A percentile compares a stretch with the other conserved stretches of the same genome.
phyloP scores from a whole-genome alignment of 2,329 filamentous ascomycete genomes.

The Aspergillus uvarum region DNA sequence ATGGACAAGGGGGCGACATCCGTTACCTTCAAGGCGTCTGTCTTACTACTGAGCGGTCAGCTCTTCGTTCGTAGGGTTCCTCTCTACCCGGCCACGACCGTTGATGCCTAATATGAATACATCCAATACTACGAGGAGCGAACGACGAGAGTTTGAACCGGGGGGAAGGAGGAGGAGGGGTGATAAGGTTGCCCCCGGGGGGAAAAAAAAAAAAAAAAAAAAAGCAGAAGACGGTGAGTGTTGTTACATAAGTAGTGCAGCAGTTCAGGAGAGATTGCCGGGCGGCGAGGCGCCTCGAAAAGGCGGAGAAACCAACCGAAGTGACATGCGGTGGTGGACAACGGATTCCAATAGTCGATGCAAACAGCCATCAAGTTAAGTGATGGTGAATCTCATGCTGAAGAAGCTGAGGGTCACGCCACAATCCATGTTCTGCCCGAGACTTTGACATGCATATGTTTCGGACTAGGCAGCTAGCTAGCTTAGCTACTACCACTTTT shows the following conservation, averaged over 20 bases:
- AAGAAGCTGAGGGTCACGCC: not conserved
- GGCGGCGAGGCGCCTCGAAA: constrained; percentile 4
- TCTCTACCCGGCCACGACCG: not conserved
- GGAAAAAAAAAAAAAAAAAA: not conserved
- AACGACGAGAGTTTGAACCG: not conserved
- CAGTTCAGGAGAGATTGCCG: not conserved
- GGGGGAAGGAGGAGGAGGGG: not conserved
- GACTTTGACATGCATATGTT: constrained; percentile 1
- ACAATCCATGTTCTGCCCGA: not conserved
- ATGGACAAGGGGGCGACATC: constrained; percentile 5
- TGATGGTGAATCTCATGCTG: too few species aligned
- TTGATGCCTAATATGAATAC: not conserved
- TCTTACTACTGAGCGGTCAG: not conserved
- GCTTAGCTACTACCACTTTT: not conserved
- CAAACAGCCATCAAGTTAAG: not conserved
- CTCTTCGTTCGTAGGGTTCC: not conserved
- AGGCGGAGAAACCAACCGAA: constrained; percentile 8
- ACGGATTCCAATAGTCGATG: not conserved
- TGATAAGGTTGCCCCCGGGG: not conserved
- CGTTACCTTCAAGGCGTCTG: not conserved
- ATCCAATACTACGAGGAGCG: not conserved
- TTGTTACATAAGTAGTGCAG: not conserved
- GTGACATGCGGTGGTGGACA: not conserved
- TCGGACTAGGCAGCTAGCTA: not conserved
- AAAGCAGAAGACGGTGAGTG: constrained; percentile 21